Evolutionary conservation across 257 asterid genomes (phyloP), one percentile per base, ranked within the genome.

Genomic region (Solanum peruvianum): DNA sequence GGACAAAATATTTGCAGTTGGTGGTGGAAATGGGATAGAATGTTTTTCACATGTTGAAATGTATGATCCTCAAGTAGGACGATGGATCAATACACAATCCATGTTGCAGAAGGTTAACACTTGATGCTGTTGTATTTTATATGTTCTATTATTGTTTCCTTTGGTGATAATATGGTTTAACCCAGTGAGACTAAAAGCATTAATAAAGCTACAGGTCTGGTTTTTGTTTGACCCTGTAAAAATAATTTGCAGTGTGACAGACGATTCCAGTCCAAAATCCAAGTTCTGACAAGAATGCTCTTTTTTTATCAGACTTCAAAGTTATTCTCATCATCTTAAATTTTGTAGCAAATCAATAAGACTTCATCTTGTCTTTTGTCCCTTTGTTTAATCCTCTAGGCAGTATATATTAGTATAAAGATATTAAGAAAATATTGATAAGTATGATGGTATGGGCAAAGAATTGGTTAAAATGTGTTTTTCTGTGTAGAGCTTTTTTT

Each of bases 81-180:
- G 93, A 75, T 96, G 99, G 98, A 95, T 94, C 83, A 58, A 89
- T 69, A 90, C 96, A 47, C 96, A 95, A 87, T 95, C 98, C 47
- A 91, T 95, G 98, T 93, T 91, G 67, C 91, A 93, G 85, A 93
- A 93, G 99, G 99, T 96, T 86, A 33, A 77, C 45, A 31, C 62
- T 77, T 77, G 39, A 44, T 44, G 15, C 25, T 77, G 83, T 25
- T 77, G 83, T 44, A 77, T 42, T 42, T 76, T 25, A 23, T 77
- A 77, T 77, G 39, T 44, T 44, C 83, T 44, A 15, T 77, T 77
- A 44, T 77, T 27, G 83, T 77, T 39, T 77, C 39, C 83, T 42
- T 72, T 42, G 83, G 58, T 76, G 56, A 77, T 44, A 44, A 42
- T 76, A n/a, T 20, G 27, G n/a, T 44, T 15, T 13, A 44, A 77